These are phyloP conservation scores for Isochrysis galbana DNA, from an alignment of 78 protist species.

Conservation along the genomic window DNA sequence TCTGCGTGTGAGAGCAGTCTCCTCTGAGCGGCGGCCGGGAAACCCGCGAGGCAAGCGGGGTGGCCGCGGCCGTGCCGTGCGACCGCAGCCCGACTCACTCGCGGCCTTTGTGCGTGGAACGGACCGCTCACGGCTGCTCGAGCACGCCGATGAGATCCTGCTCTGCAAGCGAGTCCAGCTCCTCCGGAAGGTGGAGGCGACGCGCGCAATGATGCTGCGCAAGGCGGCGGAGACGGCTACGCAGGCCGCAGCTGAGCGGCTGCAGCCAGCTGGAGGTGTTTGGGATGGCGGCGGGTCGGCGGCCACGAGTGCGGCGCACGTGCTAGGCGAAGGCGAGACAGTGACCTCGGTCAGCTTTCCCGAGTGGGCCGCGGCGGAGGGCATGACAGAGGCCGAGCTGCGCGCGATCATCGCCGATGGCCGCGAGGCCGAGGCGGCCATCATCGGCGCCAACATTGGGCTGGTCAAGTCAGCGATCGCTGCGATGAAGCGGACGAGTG, in stretches of 20 bases:
- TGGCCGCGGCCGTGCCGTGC: background rate
- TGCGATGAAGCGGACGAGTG: background rate
- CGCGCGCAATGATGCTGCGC: background rate
- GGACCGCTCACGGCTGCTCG: background rate
- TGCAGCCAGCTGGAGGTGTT: background rate
- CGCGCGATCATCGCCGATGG: background rate
- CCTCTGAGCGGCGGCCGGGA: too few species aligned
- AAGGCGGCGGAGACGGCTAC: background rate
- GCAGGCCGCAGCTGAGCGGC: background rate
- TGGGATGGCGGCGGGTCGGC: background rate
- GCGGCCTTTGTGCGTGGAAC: background rate
- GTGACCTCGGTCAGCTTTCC: background rate
- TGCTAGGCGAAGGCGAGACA: background rate
- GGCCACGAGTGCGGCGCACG: background rate
- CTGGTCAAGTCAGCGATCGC: background rate
- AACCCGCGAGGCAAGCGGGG: too few species aligned
- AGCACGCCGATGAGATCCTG: background rate
- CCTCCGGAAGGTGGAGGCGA: background rate
- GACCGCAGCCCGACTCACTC: background rate
- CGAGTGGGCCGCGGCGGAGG: background rate
- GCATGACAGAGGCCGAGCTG: background rate
- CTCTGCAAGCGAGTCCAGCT: background rate
- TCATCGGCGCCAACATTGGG: background rate
- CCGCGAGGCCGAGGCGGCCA: background rate
- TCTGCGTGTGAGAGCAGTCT: too few species aligned